Evolutionary conservation across 2,329 filamentous ascomycete species (phyloP).

Genomic region (Aspergillus neotritici): DNA sequence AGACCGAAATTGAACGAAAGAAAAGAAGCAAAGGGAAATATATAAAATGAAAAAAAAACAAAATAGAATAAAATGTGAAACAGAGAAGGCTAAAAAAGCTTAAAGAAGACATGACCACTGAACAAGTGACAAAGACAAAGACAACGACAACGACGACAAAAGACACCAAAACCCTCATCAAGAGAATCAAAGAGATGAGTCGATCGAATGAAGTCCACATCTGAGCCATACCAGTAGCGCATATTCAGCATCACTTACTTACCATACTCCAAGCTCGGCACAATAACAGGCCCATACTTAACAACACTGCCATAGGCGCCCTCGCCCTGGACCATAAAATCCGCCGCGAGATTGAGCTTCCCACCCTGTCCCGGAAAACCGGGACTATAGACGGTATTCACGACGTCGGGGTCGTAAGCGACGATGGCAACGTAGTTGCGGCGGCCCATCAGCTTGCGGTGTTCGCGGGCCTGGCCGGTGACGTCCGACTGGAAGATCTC

Average conservation of each 20-base stretch:
- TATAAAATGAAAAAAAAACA: neutral
- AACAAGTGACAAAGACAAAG: too few relatives aligned
- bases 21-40: neutral
- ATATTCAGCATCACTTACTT: constrained; percentile 44
- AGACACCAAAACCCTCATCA: too few relatives aligned
- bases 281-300: constrained; percentile 94
- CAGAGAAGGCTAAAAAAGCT: neutral
- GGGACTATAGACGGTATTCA: constrained; percentile 45
- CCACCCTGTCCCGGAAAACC: constrained; percentile 23
- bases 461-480: constrained; percentile 71
- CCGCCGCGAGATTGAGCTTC: constrained; percentile 80
- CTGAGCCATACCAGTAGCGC: too few relatives aligned
- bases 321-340: constrained; percentile 95
- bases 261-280: constrained; percentile 77
- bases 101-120: neutral
- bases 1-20: too few relatives aligned
- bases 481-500: constrained; percentile 97
- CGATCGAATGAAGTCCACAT: too few relatives aligned
- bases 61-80: neutral
- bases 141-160: too few relatives aligned
- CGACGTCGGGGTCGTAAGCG: constrained; percentile 83
- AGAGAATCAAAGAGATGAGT: too few relatives aligned
- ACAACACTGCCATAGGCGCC: constrained; percentile 73
- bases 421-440: constrained; percentile 90
- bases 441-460: constrained; percentile 87